Conservation (phyloP, 73 alveolate genomes). For the Paramecium sexaurelia region DNA sequence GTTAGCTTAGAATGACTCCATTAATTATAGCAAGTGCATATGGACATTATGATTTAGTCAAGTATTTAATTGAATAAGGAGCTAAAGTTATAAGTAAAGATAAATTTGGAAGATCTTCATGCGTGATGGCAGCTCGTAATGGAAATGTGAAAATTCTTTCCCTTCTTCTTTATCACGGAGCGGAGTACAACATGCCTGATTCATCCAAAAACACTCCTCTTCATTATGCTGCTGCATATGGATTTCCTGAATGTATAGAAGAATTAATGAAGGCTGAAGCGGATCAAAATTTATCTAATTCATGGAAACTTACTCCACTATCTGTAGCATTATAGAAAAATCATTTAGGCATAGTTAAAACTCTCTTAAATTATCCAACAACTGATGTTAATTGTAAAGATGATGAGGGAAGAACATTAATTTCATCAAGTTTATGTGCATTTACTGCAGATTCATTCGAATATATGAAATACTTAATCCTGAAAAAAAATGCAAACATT, state of each 20-base stretch:
- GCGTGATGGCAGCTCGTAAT: constrained; percentile 94
- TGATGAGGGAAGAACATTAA: constrained; percentile 93
- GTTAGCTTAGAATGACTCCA: constrained; percentile 89
- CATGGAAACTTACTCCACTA: constrained; percentile 96
- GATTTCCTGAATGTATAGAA: constrained; percentile 88
- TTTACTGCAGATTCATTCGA: constrained; percentile 79
- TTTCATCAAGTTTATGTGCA: constrained; percentile 79
- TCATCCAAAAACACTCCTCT: constrained; percentile 93
- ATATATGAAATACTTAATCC: constrained; percentile 81
- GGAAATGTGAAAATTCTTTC: constrained; percentile 90
- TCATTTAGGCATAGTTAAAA: constrained; percentile 90
- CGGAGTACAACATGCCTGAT: constrained; percentile 89
- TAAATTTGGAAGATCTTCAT: constrained; percentile 89
- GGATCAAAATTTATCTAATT: constrained; percentile 90
- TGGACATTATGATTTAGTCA: constrained; percentile 90
- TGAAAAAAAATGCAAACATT: constrained; percentile 90
- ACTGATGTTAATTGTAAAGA: constrained; percentile 96
- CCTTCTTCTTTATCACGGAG: constrained; percentile 87
- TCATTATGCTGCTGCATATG: constrained; percentile 98
- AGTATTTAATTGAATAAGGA: constrained; percentile 76
- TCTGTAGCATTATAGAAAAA: constrained; percentile 84
- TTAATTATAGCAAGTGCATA: constrained; percentile 93
- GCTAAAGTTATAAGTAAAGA: constrained; percentile 89
- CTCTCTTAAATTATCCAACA: constrained; percentile 80
- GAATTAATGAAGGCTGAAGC: constrained; percentile 93